These are phyloP conservation scores for Starmerella potacharoeniae DNA, from an alignment of 805 yeast genomes.

Conservation along the genomic window DNA sequence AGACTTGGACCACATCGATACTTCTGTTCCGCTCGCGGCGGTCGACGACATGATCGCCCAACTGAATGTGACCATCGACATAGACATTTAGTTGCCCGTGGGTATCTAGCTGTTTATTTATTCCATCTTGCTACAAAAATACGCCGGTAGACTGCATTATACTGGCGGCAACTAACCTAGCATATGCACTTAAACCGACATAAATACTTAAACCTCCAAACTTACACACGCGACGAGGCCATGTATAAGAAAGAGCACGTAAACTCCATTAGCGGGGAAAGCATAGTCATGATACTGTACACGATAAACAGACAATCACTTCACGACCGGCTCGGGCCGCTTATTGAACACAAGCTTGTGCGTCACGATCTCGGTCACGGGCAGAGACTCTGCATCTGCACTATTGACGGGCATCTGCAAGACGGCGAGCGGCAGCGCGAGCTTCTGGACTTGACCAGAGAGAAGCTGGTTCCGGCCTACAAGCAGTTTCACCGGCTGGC, in stretches of 20 bases:
- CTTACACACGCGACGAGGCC: too few species aligned
- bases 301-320: not conserved
- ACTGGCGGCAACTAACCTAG: constrained; percentile 8
- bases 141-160: constrained; percentile 25
- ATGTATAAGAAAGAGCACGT: too few species aligned
- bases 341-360: constrained; percentile 17
- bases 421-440: constrained; percentile 20
- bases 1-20: constrained; percentile 6
- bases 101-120: not conserved
- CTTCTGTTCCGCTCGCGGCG: constrained; percentile 17
- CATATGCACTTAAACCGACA: too few species aligned
- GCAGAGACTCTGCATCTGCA: constrained; percentile 1
- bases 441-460: constrained; percentile 18
- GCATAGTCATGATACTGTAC: not conserved
- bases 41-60: constrained; percentile 32
- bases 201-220: too few species aligned
- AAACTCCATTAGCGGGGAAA: too few species aligned
- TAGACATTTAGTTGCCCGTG: constrained; percentile 22
- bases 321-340: constrained; percentile 22
- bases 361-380: constrained; percentile 15
- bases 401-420: constrained; percentile 10
- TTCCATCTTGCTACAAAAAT: not conserved
- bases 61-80: constrained; percentile 30
- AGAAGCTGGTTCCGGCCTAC: constrained; percentile 19
- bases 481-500: constrained; percentile 12